Base-by-base conservation (phyloP, 2,329 filamentous ascomycete species). In the Bipolaris zeicola region DNA sequence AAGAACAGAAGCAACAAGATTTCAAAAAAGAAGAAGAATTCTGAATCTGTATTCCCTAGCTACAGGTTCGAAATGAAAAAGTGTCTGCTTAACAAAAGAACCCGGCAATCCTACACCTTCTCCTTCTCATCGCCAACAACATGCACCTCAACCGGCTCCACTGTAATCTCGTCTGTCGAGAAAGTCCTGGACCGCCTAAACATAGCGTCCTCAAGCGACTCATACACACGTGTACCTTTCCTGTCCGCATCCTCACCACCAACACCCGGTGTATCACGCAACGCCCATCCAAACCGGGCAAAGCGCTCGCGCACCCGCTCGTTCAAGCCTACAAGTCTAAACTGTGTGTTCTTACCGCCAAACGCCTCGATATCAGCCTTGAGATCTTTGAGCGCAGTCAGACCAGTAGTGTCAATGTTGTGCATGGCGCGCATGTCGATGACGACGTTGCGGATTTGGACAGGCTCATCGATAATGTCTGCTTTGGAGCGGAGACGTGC, bases 361-460 rank as follows among this genome's bases (percentile, higher is more conserved):
- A 83, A 86, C 22, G 78, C 78, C 16, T 77, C 74, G 3, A 85
- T 61, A 61, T 84, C 82, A 13, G 72, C 72, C 16, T 80, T 74
- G 18, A 86, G 68, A 34, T 81, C 81, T 37, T 76, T 76, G 6
- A 86, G 67, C 7, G 83, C 80, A 0, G 77, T 74, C 3, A 84
- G 75, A 0, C 81, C 83, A 0, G 83, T 86, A 0, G 79, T 79
- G 54, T 86, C 84, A 7, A 84, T 77, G 57, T 84, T 81, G 14
- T 81, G 80, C 16, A 83, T 81, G 51, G 79, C 78, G 1, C 71
- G 70, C 50, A 86, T 81, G 60, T 86, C 84, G 0, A 86, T 72
- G 0, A 86, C 75, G 0, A 86, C 77, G 2, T 82, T 69, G 0
- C 75, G 73, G 16, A 86, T 78, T 0, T 77, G 78, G 0, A 77